These are phyloP conservation scores for Yamadazyma olivae DNA, from an alignment of 805 yeast genomes.

Conservation along the genomic window DNA sequence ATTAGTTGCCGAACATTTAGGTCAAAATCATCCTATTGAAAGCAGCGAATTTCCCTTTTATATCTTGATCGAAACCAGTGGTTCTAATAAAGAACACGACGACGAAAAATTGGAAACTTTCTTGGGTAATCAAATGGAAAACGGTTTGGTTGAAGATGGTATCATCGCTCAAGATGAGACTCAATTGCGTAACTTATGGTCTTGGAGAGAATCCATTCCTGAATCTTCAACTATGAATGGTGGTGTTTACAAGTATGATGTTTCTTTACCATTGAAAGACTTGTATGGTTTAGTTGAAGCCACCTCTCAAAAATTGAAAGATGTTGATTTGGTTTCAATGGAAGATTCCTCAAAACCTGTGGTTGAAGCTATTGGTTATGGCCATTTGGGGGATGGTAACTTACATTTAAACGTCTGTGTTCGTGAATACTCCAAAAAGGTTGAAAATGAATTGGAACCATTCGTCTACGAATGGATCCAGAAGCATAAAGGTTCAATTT, in stretches of 20 bases:
- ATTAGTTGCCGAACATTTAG: constrained; percentile 60
- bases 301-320: constrained; percentile 57
- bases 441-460: constrained; percentile 85
- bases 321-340: constrained; percentile 54
- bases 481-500: constrained; percentile 74
- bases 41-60: constrained; percentile 78
- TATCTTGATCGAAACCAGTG: constrained; percentile 92
- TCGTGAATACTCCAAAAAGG: constrained; percentile 71
- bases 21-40: constrained; percentile 72
- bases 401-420: constrained; percentile 91
- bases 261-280: constrained; percentile 80
- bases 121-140: constrained; percentile 80
- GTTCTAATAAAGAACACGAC: constrained; percentile 91
- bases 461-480: constrained; percentile 90
- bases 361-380: constrained; percentile 89
- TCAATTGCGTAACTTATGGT: constrained; percentile 81
- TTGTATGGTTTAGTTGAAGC: constrained; percentile 82
- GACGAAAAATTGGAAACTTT: constrained; percentile 84
- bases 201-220: constrained; percentile 93
- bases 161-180: constrained; percentile 94
- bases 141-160: constrained; percentile 85
- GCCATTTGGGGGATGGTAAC: constrained; percentile 98
- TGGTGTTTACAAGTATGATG: constrained; percentile 97
- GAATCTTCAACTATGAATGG: constrained; percentile 85
- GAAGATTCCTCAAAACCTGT: constrained; percentile 72